Percentiles rank a stretch among this genome's conserved stretches.
Evolutionary conservation across 2,329 filamentous ascomycete species (phyloP).

Genomic region (Epichloe gansuensis): DNA sequence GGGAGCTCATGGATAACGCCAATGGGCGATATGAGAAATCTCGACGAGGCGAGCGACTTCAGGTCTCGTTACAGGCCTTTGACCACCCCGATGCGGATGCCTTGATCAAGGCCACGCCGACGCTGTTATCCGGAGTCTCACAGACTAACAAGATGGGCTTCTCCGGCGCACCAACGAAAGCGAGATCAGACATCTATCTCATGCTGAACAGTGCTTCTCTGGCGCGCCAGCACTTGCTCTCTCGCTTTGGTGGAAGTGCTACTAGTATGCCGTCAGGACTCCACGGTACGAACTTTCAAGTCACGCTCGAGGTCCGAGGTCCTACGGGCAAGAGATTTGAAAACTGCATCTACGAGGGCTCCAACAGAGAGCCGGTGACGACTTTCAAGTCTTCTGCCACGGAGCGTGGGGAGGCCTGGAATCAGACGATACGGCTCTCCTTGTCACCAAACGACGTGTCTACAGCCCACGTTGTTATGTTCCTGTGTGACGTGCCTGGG

Average conservation of each 20-base stretch:
- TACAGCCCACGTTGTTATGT: slow-evolving; percentile 77
- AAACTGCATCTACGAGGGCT: slow-evolving; percentile 74
- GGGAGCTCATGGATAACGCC: slow-evolving; percentile 58
- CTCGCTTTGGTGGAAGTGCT: slow-evolving; percentile 58
- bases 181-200: slow-evolving; percentile 88
- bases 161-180: slow-evolving; percentile 76
- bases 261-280: slow-evolving; percentile 51
- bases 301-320: slow-evolving; percentile 79
- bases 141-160: slow-evolving; percentile 88
- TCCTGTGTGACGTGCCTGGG: slow-evolving; percentile 72
- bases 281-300: slow-evolving; percentile 63
- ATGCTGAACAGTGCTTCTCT: slow-evolving; percentile 72
- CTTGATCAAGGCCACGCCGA: slow-evolving; percentile 78
- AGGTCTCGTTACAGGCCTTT: slow-evolving; percentile 70
- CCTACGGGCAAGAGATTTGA: slow-evolving; percentile 70
- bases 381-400: slow-evolving; percentile 80
- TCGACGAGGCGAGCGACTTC: slow-evolving; percentile 59
- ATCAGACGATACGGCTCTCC: slow-evolving; percentile 71
- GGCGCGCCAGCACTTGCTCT: slow-evolving; percentile 59
- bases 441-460: slow-evolving; percentile 70
- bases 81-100: slow-evolving; percentile 62
- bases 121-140: slow-evolving; percentile 65
- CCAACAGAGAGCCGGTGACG: slow-evolving; percentile 64
- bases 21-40: slow-evolving; percentile 66
- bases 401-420: slow-evolving; percentile 72